These are phyloP conservation scores for Oryza coarctata DNA, from an alignment of 176 grass and related monocot species.

Conservation along the genomic window DNA sequence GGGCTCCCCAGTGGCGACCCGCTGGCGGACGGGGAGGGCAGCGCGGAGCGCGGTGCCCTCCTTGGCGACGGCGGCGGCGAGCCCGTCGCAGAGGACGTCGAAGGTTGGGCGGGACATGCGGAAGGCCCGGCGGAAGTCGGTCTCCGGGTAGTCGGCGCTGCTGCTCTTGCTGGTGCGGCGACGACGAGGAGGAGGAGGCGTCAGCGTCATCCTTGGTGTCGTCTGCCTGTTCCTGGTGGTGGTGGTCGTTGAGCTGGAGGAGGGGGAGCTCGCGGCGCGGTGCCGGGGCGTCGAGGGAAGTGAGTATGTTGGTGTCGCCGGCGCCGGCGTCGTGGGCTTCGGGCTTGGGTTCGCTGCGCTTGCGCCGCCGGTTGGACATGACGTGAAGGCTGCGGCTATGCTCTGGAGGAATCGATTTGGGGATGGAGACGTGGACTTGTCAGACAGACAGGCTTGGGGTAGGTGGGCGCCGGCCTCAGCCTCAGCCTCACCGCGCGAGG, in stretches of 20 bases:
- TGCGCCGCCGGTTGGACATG: no score
- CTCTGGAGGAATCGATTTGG: no score
- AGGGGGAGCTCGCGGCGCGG: conserved; percentile 33
- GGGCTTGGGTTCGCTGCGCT: no score
- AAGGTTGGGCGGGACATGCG: conserved; percentile 64
- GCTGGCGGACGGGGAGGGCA: conserved; percentile 61
- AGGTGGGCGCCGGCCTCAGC: no score
- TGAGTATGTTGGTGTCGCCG: conserved; percentile 20
- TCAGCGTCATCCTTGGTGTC: background rate
- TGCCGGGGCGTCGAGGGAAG: conserved; percentile 26
- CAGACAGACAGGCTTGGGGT: no score
- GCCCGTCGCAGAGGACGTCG: conserved; percentile 59
- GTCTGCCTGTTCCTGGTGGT: no score
- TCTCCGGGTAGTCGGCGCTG: conserved; percentile 48
- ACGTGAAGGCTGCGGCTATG: no score
- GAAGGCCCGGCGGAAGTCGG: conserved; percentile 55
- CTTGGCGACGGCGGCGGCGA: conserved; percentile 56
- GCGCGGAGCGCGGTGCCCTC: conserved; percentile 67
- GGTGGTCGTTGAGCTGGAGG: conserved; percentile 23
- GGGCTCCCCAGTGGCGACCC: conserved; percentile 60
- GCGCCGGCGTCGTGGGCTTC: no score
- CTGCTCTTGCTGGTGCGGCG: conserved; percentile 43
- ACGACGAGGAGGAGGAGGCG: background rate
- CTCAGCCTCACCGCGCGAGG: no score
- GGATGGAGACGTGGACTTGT: no score